Conservation (phyloP, 192 early-diverging fungal species). For the Nowakowskiella sp. region DNA sequence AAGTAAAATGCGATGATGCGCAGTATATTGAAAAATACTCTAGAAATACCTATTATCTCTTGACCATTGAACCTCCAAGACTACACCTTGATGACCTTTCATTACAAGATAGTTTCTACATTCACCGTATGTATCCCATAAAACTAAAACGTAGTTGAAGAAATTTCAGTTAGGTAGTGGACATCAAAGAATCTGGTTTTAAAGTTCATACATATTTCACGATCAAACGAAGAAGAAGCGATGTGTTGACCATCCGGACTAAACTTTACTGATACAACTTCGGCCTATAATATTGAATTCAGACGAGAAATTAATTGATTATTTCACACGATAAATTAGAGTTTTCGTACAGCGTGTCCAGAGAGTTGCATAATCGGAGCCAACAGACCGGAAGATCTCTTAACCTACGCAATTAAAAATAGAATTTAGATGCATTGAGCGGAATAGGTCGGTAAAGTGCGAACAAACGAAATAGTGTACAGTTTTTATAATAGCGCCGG, state of each 20-base stretch:
- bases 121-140: slow-evolving; percentile 93
- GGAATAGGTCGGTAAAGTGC: too few relatives aligned
- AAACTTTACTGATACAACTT: slow-evolving; percentile 78
- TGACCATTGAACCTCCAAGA: slow-evolving; percentile 90
- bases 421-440: slow-evolving; percentile 4
- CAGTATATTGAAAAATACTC: not conserved
- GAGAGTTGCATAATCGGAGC: slow-evolving; percentile 81
- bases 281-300: slow-evolving; percentile 42
- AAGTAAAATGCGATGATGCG: not conserved
- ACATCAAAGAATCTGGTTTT: not conserved
- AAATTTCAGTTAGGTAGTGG: not conserved
- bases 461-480: too few relatives aligned
- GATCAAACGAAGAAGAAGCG: slow-evolving; percentile 75
- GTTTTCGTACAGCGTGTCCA: slow-evolving; percentile 54
- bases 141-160: slow-evolving; percentile 34
- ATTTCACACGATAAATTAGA: slow-evolving; percentile 6
- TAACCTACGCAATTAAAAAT: too few relatives aligned
- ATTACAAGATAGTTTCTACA: slow-evolving; percentile 81
- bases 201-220: slow-evolving; percentile 61
- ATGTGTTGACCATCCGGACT: slow-evolving; percentile 74
- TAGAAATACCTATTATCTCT: slow-evolving; percentile 55
- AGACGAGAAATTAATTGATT: slow-evolving; percentile 12
- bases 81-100: slow-evolving; percentile 74
- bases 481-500: too few relatives aligned
- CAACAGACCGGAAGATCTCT: slow-evolving; percentile 66